phyloP scores from a whole-genome alignment of 306 rosid species.

The Psophocarpus tetragonolobus region DNA sequence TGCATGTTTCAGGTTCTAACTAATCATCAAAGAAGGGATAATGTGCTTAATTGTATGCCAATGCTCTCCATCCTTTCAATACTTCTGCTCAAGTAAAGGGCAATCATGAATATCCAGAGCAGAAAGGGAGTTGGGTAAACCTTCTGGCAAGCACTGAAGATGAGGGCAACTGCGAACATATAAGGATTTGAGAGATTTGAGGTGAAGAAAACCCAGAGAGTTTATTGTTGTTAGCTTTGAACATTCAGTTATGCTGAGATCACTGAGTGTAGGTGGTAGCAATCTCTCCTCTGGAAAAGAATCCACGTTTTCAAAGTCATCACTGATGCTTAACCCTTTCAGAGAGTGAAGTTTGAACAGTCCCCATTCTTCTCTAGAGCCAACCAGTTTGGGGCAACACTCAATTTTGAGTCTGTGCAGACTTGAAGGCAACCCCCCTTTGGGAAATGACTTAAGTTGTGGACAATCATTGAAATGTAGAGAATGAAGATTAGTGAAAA shows the following conservation, averaged over 20 bases:
- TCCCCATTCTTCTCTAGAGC: conserved; percentile 23
- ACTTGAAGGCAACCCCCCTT: not conserved
- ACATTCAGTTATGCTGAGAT: fast-evolving
- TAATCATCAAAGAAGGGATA: no score
- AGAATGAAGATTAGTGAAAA: not conserved
- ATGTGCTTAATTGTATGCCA: no score
- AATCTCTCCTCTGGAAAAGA: conserved; percentile 22
- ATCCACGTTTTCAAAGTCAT: conserved; percentile 10
- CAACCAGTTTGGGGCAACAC: not conserved
- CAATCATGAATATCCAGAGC: fast-evolving
- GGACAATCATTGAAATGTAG: not conserved
- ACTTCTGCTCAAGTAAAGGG: not conserved
- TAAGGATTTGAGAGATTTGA: conserved; percentile 21
- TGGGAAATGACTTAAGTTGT: not conserved
- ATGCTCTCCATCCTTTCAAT: conserved; percentile 6
- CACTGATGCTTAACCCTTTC: not conserved
- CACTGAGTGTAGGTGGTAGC: conserved; percentile 28
- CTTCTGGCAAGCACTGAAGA: conserved; percentile 27
- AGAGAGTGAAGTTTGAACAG: conserved; percentile 19
- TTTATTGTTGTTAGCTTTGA: conserved; percentile 25
- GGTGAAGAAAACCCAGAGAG: conserved; percentile 25
- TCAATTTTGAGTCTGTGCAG: not conserved
- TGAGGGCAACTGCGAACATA: fast-evolving
- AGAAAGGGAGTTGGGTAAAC: conserved; percentile 21
- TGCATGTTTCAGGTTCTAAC: no score